Conservation (phyloP, 2,329 filamentous ascomycete genomes). For the Neobulgaria alba region DNA sequence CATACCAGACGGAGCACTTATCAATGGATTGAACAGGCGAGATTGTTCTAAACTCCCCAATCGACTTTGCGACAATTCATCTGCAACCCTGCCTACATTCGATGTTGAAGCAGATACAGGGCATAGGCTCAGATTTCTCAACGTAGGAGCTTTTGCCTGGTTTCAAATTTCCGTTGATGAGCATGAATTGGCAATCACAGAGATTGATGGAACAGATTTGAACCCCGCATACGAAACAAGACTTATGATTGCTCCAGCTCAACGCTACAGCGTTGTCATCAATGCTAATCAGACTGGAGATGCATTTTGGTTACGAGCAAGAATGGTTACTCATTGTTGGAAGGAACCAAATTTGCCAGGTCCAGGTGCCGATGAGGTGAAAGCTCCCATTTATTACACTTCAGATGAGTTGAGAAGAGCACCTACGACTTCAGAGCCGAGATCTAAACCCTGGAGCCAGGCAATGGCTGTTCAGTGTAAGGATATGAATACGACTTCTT, state of each 20-base stretch:
- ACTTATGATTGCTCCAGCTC: conserved; percentile 59
- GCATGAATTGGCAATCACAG: conserved; percentile 55
- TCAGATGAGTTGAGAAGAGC: conserved; percentile 2
- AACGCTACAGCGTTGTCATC: conserved; percentile 61
- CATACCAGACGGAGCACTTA: conserved; percentile 37
- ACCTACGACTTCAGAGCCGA: conserved; percentile 11
- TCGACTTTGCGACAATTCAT: conserved; percentile 37
- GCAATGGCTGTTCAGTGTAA: conserved; percentile 27
- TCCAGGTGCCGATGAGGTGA: conserved; percentile 37
- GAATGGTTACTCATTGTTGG: conserved; percentile 53
- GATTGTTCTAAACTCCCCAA: conserved; percentile 31
- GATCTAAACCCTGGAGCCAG: conserved; percentile 35
- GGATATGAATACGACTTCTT: conserved; percentile 33
- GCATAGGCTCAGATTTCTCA: conserved; percentile 61
- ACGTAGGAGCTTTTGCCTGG: conserved; percentile 62
- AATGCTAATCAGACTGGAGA: conserved; percentile 46
- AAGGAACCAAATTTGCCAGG: conserved; percentile 39
- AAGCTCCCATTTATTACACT: conserved; percentile 41
- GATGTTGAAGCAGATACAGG: conserved; percentile 43
- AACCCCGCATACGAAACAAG: conserved; percentile 49
- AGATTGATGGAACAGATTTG: conserved; percentile 62
- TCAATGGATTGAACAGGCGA: conserved; percentile 36
- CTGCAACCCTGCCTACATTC: conserved; percentile 33
- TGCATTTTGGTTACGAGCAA: conserved; percentile 57
- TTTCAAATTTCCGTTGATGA: conserved; percentile 65